Evolutionary conservation across 768 basidiomycete species (phyloP), one percentile per base, ranked within the genome.

Genomic region (Baorangia bicolor): DNA sequence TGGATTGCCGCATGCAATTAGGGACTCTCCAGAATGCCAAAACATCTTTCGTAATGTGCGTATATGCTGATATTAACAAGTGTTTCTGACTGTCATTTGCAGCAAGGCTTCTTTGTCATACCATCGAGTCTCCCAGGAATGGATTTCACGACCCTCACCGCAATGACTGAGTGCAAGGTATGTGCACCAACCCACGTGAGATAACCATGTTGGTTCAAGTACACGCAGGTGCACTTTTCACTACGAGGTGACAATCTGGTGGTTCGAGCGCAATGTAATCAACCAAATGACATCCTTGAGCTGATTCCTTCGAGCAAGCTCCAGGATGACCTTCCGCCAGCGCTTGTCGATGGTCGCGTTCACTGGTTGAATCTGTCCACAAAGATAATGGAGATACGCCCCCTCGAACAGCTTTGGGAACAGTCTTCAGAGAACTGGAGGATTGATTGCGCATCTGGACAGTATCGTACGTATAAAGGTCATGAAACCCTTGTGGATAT

Each of bases 301-400:
- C 31, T 68, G n/a, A 60, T 70, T 49, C 65, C 69, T 11, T 50
- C 21, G 0, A 12, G 30, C 0, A 54, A 20, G 12, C 42, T 70
- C 3, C 4, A 1, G 16, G 28, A 25, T 0, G 71, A 70, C 45
- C 54, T 72, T 38, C 70, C 70, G 0, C 28, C 16, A 1, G 25
- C 8, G 10, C 25, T 43, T 28, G 1, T 71, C n/a, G 4, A 43
- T 3, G 52, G 16, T 2, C 57, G 61, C 27, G 51, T 44, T 16
- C 69, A 69, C 31, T 72, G 71, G 69, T 50, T 72, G 20, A 55
- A 67, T 38, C 37, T 68, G 0, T 20, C 49, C 6, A 53, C 43
- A 0, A 5, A 20, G 1, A 45, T 34, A 16, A 62, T 72, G 4
- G 71, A 73, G 23, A 57, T 73, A 27, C 58, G 63, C 0, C 62